Evolutionary conservation across 768 basidiomycete genomes (phyloP), one percentile per base, ranked within the genome.

Genomic region (Panaeolus papilionaceus): DNA sequence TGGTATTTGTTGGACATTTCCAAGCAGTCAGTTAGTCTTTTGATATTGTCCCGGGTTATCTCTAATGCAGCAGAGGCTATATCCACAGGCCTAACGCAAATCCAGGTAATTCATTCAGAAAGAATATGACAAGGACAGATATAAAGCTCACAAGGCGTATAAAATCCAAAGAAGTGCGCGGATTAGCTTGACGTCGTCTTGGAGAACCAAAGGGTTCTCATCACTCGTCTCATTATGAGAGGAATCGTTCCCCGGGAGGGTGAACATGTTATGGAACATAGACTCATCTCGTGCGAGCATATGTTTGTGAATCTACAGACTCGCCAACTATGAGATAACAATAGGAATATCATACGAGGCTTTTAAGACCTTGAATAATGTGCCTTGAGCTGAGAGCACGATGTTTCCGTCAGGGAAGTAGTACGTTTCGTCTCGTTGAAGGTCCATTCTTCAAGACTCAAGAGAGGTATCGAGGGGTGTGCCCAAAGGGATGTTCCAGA

Each of bases 1-100:
- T 86, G 83, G 72, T 88, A 88, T 66, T 88, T 88, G 76, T 88
- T 85, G 2, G 86, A 81, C 67, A 88, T 83, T 16, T 82, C 82
- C 23, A 84, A 81, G 65, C 86, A 83, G 66, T 82, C 78, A 51
- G 83, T 79, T 61, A 87, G 73, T 67, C 79, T 84, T 14, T 78
- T 72, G 66, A 79, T 79, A 68, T 83, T 81, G 39, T 79, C 78
- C 42, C 82, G 47, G 1, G 51, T n/a, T 18, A 11, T 26, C 6
- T 58, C 54, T 37, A 16, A 58, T 3, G 28, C 20, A 23, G 54
- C 54, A 14, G 11, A 58, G 3, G 54, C 54, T 12, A 58, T 14
- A 33, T 58, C 54, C 54, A 28, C 28, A 14, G 54, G 54, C 54
- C 54, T 58, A 11, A 23, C 8, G 10, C 6, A 9, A 38, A 40